Base-by-base conservation (phyloP, 495 filamentous ascomycete species). In the Penicillium tannophilum region DNA sequence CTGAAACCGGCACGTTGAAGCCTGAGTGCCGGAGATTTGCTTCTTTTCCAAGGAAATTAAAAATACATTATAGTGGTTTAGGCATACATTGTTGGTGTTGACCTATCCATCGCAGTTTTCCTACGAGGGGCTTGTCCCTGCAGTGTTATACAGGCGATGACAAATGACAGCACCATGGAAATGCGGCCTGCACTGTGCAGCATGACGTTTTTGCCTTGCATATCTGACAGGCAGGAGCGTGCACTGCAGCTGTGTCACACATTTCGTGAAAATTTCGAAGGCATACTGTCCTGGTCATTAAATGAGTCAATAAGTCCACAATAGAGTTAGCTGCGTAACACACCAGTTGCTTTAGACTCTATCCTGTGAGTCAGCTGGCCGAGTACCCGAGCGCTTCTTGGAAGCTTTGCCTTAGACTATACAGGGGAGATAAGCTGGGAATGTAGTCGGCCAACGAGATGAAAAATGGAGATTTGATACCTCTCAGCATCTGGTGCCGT, bases 351-450 rank as follows among this genome's bases (percentile, higher is more conserved):
- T 23, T 23, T 23, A 36, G 33, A 36, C 10, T 36, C 33, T 12
- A 8, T 1, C 33, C 33, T 36, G 6, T 36, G 33, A 12, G 33
- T 36, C 10, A 14, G 10, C 12, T 11, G 9, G 9, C 33, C 9
- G 9, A 7, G 9, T 11, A 36, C 12, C 33, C 1, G 12, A 36
- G 33, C 33, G 1, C 33, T 36, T 12, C 10, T 36, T 1, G 28
- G 6, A 28, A 28, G 4, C 28, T 28, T 28, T n/a, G n/a, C 8
- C 33, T 36, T 14, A 36, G 33, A 3, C 12, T 12, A 3, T 36
- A 79, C 1, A 79, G 82, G 60, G 81, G 79, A 1, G 82, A 62
- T n/a, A 79, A 51, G 4, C 80, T 81, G 0, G 79, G 80, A 17
- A 82, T 67, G 54, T 79, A 79, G 9, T 72, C 75, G 41, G 41